Conservation (phyloP, 208 protist genomes). For the Jaenimonas drosophilae region DNA sequence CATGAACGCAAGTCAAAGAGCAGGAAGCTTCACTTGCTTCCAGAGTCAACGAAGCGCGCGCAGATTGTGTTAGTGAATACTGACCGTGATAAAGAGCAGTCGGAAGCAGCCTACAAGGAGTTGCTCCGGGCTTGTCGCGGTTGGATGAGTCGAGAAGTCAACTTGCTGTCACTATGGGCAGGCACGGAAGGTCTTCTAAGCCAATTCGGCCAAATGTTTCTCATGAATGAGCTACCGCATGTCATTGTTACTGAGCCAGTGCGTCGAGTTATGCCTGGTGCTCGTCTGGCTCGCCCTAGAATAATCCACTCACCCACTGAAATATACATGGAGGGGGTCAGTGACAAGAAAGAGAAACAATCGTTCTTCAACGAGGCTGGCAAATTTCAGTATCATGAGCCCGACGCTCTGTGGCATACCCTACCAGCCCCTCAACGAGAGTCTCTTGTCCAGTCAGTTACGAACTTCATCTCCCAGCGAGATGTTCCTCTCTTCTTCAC, state of each 20-base stretch:
- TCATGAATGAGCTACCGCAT: constrained; percentile 45
- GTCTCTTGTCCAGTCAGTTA: constrained; percentile 10
- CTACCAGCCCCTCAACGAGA: constrained; percentile 3
- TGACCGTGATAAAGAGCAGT: constrained; percentile 34
- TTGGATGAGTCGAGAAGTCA: constrained; percentile 64
- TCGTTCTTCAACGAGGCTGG: too few species aligned
- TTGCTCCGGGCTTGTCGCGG: constrained; percentile 16
- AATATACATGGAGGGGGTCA: too few species aligned
- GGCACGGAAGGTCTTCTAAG: constrained; percentile 61
- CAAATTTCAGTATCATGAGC: too few species aligned
- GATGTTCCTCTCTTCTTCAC: constrained; percentile 54
- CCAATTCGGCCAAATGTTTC: constrained; percentile 42
- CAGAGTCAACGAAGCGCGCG: constrained; percentile 33
- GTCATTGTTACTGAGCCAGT: constrained; percentile 34
- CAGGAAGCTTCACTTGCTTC: constrained; percentile 12
- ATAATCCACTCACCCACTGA: too few species aligned
- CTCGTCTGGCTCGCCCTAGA: too few species aligned
- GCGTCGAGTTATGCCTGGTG: too few species aligned
- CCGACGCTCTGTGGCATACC: constrained; percentile 2
- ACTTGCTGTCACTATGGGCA: constrained; percentile 64
- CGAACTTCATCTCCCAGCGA: constrained; percentile 13
- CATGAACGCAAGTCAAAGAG: constrained; percentile 6
- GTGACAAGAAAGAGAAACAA: too few species aligned
- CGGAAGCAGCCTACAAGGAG: constrained; percentile 15
- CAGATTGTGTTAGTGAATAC: constrained; percentile 82